Evolutionary conservation across 78 protist genomes (phyloP).

Genomic region (Isochrysis galbana): DNA sequence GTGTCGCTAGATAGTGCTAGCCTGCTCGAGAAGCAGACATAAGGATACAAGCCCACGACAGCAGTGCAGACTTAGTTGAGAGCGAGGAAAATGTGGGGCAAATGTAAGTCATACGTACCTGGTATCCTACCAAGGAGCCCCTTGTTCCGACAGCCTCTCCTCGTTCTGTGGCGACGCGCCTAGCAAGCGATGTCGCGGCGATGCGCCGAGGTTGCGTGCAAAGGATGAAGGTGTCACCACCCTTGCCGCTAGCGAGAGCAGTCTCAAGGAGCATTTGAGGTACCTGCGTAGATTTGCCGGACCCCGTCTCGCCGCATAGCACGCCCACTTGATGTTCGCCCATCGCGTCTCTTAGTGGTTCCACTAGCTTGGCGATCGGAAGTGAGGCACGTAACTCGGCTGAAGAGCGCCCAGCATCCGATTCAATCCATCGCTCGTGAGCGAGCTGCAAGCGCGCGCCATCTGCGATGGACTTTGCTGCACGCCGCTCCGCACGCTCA

Average conservation of each 20-base stretch:
- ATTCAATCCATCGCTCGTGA: neutral
- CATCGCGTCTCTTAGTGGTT: neutral
- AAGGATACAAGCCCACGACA: too few relatives aligned
- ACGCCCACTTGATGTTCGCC: neutral
- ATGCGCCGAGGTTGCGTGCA: constrained; percentile 90
- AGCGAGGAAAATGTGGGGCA: too few relatives aligned
- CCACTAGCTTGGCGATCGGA: neutral
- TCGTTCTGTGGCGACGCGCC: constrained; percentile 82
- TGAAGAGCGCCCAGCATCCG: neutral
- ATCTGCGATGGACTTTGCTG: neutral
- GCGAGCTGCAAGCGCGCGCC: neutral
- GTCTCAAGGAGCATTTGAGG: constrained; percentile 71
- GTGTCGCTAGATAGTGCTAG: too few relatives aligned
- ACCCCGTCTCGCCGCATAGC: constrained; percentile 78
- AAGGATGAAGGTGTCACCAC: neutral
- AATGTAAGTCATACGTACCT: too few relatives aligned
- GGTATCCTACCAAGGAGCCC: constrained; percentile 68
- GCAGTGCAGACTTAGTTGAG: too few relatives aligned
- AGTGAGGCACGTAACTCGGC: neutral
- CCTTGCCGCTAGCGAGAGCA: neutral
- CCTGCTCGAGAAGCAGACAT: too few relatives aligned
- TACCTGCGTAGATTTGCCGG: constrained; percentile 83
- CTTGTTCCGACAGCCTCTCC: neutral
- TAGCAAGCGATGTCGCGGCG: constrained; percentile 81
- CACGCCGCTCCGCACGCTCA: neutral